Percentiles rank a stretch among this genome's conserved stretches.
Evolutionary conservation across 768 basidiomycete species (phyloP).

Genomic region (Polyporus arcularius): DNA sequence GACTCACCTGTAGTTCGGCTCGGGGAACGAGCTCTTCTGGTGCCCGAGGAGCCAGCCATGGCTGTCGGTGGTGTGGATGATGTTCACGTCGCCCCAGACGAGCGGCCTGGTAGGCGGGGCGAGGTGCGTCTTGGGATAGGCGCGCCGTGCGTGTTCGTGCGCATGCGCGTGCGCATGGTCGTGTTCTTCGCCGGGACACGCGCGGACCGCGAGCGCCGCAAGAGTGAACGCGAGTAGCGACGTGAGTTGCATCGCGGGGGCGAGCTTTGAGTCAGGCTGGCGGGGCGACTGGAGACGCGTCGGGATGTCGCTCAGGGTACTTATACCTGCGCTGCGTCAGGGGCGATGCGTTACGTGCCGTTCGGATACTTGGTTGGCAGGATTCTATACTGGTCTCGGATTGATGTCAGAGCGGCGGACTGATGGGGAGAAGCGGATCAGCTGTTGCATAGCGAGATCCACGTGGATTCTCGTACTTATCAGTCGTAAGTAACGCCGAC

Average conservation of each 20-base stretch:
- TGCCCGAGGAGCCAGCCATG: constrained; percentile 86
- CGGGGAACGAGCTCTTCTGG: constrained; percentile 69
- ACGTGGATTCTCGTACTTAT: too few relatives aligned
- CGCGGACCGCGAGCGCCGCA: constrained; percentile 19
- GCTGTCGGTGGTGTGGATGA: constrained; percentile 85
- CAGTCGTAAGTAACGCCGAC: too few relatives aligned
- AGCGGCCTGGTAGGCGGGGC: constrained; percentile 65
- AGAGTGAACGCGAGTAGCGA: constrained; percentile 16
- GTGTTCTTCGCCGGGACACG: constrained; percentile 33
- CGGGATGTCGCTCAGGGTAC: neutral
- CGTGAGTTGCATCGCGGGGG: constrained; percentile 12
- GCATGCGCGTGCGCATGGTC: constrained; percentile 31
- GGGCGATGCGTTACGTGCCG: neutral
- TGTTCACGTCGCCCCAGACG: constrained; percentile 88
- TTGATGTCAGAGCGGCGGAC: neutral
- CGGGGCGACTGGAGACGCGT: neutral
- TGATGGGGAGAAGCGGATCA: too few relatives aligned
- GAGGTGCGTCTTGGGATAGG: constrained; percentile 43
- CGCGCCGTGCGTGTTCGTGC: constrained; percentile 32
- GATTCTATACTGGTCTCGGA: neutral
- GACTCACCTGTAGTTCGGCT: constrained; percentile 69
- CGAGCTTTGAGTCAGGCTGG: neutral
- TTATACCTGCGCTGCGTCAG: neutral
- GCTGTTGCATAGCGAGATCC: too few relatives aligned
- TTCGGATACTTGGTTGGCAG: neutral